Percentiles rank a stretch among this genome's conserved stretches.
These are phyloP conservation scores for Hansfordia pulvinata DNA, from an alignment of 2,329 filamentous ascomycete genomes.

Conservation along the genomic window DNA sequence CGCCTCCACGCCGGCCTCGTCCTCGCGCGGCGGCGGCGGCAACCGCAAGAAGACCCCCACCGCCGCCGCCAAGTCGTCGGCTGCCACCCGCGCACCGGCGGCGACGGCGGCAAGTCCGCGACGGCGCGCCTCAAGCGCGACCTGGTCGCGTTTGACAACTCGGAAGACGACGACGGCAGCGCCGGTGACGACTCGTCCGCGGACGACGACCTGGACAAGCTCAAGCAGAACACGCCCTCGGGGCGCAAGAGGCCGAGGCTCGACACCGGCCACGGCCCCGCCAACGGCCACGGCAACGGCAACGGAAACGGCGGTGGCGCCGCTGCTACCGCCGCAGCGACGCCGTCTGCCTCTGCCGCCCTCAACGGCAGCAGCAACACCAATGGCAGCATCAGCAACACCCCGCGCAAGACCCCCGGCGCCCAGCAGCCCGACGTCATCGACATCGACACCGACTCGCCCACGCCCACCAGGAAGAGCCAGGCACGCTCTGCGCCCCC, in stretches of 20 bases:
- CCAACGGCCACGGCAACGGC: not conserved
- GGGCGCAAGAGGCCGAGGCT: no score
- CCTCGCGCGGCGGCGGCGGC: slow-evolving; percentile 4
- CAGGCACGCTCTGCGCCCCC: no score
- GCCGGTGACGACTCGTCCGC: not conserved
- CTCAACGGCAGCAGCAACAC: not conserved
- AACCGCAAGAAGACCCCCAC: slow-evolving; percentile 1
- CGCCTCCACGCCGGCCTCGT: slow-evolving; percentile 6
- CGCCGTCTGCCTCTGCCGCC: no score
- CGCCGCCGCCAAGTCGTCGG: slow-evolving; percentile 4
- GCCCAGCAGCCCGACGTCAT: not conserved
- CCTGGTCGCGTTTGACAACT: not conserved
- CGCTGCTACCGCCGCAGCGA: no score
- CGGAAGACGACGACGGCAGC: not conserved
- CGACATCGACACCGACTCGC: no score
- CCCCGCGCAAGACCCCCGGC: not conserved
- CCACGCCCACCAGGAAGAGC: no score
- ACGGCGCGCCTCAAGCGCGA: not conserved
- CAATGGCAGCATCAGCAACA: not conserved
- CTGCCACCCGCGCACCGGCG: no score
- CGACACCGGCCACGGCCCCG: no score
- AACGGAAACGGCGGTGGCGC: not conserved
- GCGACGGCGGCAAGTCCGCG: not conserved
- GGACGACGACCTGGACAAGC: slow-evolving; percentile 1
- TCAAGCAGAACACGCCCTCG: not conserved